Evolutionary conservation across 257 asterid genomes (phyloP).

Genomic region (Vinca minor): DNA sequence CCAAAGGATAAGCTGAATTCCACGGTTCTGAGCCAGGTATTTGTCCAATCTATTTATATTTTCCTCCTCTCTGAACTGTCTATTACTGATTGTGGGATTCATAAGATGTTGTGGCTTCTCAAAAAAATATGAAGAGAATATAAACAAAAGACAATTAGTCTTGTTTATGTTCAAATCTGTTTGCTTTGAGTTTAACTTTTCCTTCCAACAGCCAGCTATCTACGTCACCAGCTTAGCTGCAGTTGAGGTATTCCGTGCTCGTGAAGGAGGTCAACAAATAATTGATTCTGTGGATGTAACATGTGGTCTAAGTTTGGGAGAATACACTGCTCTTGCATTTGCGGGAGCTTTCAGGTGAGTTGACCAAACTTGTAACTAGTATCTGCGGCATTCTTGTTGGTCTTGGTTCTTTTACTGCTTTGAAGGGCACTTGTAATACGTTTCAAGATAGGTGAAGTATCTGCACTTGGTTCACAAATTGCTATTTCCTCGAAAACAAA

Average conservation of each 20-base stretch:
- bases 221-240: constrained; percentile 98
- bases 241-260: constrained; percentile 86
- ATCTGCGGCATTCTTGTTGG: background rate
- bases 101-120: background rate
- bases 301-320: constrained; percentile 96
- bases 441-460: too few relatives aligned
- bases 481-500: background rate
- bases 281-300: constrained; percentile 89
- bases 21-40: constrained; percentile 95
- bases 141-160: background rate
- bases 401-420: background rate
- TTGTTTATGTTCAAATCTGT: background rate
- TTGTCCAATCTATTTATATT: background rate
- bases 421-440: too few relatives aligned
- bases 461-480: background rate
- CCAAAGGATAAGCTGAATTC: constrained; percentile 92
- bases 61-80: constrained; percentile 1
- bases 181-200: background rate
- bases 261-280: constrained; percentile 87
- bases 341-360: constrained; percentile 90
- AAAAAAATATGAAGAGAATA: background rate
- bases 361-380: background rate
- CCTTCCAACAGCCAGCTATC: constrained; percentile 72
- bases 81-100: background rate
- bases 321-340: constrained; percentile 95